Percentiles rank a stretch among this genome's conserved stretches.
phyloP scores from a whole-genome alignment of 306 rosid species.

The Cucumis melo region DNA sequence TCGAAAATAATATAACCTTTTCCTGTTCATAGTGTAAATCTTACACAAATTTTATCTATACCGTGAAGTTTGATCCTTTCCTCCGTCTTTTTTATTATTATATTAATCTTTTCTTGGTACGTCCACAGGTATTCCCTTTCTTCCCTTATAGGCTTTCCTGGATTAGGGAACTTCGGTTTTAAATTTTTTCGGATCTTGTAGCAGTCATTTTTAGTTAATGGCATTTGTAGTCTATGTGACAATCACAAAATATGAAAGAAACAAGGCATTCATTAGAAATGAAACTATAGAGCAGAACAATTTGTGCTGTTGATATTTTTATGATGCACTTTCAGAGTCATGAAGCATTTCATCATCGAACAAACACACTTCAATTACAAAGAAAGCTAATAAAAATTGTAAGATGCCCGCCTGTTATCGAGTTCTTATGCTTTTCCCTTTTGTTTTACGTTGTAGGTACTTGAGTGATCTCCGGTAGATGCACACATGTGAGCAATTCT shows the following conservation, averaged over 20 bases:
- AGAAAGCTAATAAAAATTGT: background rate
- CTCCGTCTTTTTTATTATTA: background rate
- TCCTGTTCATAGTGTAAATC: background rate
- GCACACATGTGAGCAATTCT: conserved; percentile 2
- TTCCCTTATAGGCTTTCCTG: background rate
- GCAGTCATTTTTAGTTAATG: background rate
- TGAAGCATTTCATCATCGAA: background rate
- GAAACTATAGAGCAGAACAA: background rate
- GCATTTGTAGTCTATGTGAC: background rate
- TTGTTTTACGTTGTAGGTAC: conserved; percentile 54
- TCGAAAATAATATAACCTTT: background rate
- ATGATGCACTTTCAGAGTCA: background rate
- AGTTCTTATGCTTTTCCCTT: conserved; percentile 1
- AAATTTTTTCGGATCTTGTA: background rate
- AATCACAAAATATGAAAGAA: background rate
- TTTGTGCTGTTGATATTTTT: background rate
- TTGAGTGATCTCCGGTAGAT: conserved; percentile 38
- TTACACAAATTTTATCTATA: background rate
- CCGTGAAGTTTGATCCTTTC: background rate
- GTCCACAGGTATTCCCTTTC: background rate
- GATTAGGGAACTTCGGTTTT: background rate
- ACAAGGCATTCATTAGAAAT: background rate
- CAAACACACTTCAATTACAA: background rate
- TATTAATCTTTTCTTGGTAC: background rate
- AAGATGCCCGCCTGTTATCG: background rate